These are phyloP conservation scores for Aspergillus sp. DNA, from an alignment of 2,329 filamentous ascomycete species.

Conservation along the genomic window DNA sequence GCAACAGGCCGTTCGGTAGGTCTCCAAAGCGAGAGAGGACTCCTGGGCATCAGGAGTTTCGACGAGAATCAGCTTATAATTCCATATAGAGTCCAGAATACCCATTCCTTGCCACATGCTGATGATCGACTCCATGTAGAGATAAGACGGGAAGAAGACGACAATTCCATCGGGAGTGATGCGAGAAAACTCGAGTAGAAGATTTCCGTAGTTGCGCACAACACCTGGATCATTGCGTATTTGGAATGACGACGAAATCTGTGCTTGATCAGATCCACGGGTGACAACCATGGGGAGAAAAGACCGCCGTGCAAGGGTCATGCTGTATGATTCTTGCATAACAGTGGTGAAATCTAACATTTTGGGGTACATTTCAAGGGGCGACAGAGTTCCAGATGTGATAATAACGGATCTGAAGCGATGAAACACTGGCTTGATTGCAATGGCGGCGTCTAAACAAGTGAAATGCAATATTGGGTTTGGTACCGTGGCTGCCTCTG, in stretches of 20 bases:
- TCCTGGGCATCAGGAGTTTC: constrained; percentile 97
- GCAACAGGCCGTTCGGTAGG: constrained; percentile 93
- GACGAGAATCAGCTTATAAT: constrained; percentile 95
- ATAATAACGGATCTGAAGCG: constrained; percentile 98
- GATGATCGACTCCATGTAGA: constrained; percentile 99
- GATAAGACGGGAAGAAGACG: constrained; percentile 97
- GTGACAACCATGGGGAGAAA: constrained; percentile 98
- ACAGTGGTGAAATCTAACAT: constrained; percentile 93
- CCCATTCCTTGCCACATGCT: constrained; percentile 99
- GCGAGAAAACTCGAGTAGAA: constrained; percentile 90
- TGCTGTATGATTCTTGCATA: constrained; percentile 92
- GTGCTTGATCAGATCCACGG: constrained; percentile 84
- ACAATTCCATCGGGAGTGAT: constrained; percentile 95
- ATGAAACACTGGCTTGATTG: constrained; percentile 95
- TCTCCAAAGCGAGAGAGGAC: constrained; percentile 89
- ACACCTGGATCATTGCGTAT: constrained; percentile 93
- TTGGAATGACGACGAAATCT: constrained; percentile 88
- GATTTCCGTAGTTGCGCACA: constrained; percentile 91
- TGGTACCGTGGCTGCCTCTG: constrained; percentile 86
- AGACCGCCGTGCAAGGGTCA: constrained; percentile 90
- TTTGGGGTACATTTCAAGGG: constrained; percentile 97
- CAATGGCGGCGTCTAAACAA: constrained; percentile 93
- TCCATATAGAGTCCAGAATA: constrained; percentile 96
- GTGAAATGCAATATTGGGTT: constrained; percentile 97
- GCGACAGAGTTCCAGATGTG: constrained; percentile 93